Evolutionary conservation across 768 basidiomycete species (phyloP), one percentile per base, ranked within the genome.

Genomic region (Tephrocybe sp.): DNA sequence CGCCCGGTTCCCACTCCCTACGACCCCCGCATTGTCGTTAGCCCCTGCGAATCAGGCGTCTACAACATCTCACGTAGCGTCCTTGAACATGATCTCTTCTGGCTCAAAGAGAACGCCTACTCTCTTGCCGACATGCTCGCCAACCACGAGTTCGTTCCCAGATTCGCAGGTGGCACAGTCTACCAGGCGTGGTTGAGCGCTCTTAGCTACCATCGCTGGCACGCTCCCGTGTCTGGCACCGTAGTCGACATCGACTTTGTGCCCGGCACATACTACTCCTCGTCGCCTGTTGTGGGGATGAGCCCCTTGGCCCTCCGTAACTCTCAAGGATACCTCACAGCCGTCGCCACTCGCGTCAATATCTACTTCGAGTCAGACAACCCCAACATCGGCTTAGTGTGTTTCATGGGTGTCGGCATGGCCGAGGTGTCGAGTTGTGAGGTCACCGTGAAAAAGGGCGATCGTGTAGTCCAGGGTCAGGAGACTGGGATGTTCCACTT

Each of bases 401-500:
- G 74, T 43, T 79, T 85, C 63, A 66, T 85, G 4, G 79, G 65
- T 0, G 73, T 86, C 9, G 84, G 85, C 0, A 83, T 87, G 73
- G 70, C 71, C 0, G 84, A 86, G 62, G 74, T 86, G 1, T 85
- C 81, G 26, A 84, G 81, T n/a, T 80, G 78, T 53, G 74, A 78
- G 54, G 59, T 76, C 17, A 75, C 66, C 0, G 83, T 84, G 18
- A 65, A 64, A 59, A 68, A 62, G 14, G 77, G 23, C 14, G 30
- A 36, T 2, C 21, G 30, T 12, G 20, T 50, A 20, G 67, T 65
- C 48, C 77, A 77, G 55, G 84, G 86, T 1, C 78, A 85, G 24
- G 65, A 84, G 60, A 52, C 83, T 0, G 85, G 85, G 53, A 75
- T 70, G 74, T 81, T 86, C 76, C 83, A 83, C 61, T 84, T 81